Percentiles rank a stretch among this genome's conserved stretches.
These are phyloP conservation scores for Penicillium brevicompactum DNA, from an alignment of 2,329 filamentous ascomycete genomes.

Conservation along the genomic window DNA sequence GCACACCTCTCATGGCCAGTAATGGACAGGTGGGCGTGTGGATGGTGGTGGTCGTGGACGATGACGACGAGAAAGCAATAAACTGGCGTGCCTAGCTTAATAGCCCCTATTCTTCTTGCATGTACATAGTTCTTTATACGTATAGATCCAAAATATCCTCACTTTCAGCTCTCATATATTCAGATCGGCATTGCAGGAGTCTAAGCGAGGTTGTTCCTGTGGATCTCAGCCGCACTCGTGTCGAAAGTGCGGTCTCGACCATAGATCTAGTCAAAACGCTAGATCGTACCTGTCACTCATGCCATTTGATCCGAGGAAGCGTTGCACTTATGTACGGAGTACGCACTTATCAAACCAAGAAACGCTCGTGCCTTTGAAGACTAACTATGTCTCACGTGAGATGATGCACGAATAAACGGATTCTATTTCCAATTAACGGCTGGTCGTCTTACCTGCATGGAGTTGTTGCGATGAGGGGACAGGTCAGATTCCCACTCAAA, in stretches of 20 bases:
- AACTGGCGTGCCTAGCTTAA: slow-evolving; percentile 15
- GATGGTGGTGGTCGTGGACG: slow-evolving; percentile 75
- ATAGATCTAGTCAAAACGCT: too few relatives aligned
- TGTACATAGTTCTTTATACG: background rate
- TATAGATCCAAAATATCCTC: background rate
- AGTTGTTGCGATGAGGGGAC: background rate
- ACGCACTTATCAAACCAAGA: background rate
- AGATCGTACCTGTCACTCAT: too few relatives aligned
- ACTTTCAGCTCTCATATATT: background rate
- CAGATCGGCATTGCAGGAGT: background rate
- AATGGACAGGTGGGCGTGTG: slow-evolving; percentile 72
- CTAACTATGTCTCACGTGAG: background rate
- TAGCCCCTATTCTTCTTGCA: background rate
- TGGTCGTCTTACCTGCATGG: background rate
- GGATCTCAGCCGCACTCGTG: background rate
- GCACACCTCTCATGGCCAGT: slow-evolving; percentile 69
- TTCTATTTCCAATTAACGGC: background rate
- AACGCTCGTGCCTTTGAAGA: background rate
- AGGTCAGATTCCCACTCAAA: background rate
- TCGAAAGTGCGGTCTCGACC: background rate
- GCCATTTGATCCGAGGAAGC: background rate
- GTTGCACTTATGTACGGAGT: background rate
- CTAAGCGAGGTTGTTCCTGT: background rate
- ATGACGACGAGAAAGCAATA: slow-evolving; percentile 48
- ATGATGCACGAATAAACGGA: background rate